Evolutionary conservation across 345 rosid genomes (phyloP).

Genomic region (Punica granatum): DNA sequence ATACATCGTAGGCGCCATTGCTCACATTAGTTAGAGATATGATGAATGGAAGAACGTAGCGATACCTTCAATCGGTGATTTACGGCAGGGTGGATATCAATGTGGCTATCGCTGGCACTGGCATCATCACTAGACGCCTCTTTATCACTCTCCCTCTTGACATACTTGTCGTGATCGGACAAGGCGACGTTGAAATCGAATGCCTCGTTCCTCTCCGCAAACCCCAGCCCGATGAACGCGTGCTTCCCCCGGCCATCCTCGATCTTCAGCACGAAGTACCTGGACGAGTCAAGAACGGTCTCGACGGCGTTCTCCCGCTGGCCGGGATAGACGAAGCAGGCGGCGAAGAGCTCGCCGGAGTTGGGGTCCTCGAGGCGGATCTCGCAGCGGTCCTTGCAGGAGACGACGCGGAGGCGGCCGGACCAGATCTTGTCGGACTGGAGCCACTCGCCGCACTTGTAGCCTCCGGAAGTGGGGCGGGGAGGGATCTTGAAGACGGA

Average conservation of each 20-base stretch:
- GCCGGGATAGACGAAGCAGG: slow-evolving; percentile 80
- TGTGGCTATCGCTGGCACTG: slow-evolving; percentile 48
- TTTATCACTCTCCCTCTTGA: slow-evolving; percentile 60
- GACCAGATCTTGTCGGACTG: slow-evolving; percentile 99
- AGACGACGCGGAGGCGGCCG: slow-evolving; percentile 92
- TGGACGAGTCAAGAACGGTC: slow-evolving; percentile 93
- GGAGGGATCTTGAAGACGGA: slow-evolving; percentile 91
- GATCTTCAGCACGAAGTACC: slow-evolving; percentile 92
- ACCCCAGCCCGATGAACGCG: slow-evolving; percentile 94
- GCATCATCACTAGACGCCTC: slow-evolving; percentile 53
- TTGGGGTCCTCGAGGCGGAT: slow-evolving; percentile 92
- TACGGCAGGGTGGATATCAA: slow-evolving; percentile 96
- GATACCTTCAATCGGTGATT: slow-evolving; percentile 88
- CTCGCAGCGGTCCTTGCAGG: slow-evolving; percentile 95
- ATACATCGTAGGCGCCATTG: background rate
- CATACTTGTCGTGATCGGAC: slow-evolving; percentile 95
- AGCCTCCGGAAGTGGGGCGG: slow-evolving; percentile 86
- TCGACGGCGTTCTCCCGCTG: slow-evolving; percentile 86
- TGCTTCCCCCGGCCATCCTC: slow-evolving; percentile 94
- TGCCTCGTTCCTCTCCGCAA: slow-evolving; percentile 89
- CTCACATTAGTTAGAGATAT: background rate
- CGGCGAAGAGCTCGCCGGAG: slow-evolving; percentile 89
- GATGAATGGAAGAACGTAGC: background rate
- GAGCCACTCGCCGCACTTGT: slow-evolving; percentile 99
- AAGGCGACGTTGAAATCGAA: slow-evolving; percentile 98